Evolutionary conservation across 257 asterid species (phyloP).

Genomic region (Solanum clarkiae): DNA sequence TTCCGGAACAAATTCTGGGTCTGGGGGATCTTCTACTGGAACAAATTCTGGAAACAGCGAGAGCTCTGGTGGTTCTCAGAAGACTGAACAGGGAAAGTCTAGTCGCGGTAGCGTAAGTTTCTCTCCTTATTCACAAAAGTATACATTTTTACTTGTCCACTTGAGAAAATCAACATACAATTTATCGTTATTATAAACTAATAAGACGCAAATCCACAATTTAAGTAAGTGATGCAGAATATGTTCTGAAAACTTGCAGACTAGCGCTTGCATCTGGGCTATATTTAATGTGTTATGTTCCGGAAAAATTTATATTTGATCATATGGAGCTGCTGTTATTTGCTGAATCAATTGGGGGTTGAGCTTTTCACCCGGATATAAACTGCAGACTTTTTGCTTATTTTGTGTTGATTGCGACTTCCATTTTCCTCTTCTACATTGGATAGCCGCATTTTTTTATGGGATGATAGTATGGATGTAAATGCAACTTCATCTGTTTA

Average conservation of each 20-base stretch:
- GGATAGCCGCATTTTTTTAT: not conserved
- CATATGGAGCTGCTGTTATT: not conserved
- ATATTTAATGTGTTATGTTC: not conserved
- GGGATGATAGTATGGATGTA: no score
- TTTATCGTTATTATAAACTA: no score
- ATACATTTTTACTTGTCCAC: not conserved
- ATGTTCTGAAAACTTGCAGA: not conserved
- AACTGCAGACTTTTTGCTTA: not conserved
- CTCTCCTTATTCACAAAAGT: not conserved
- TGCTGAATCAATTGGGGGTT: not conserved
- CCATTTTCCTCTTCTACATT: not conserved
- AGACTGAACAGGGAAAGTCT: slow-evolving; percentile 48
- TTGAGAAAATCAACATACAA: not conserved
- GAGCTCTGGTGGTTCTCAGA: slow-evolving; percentile 37
- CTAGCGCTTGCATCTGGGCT: not conserved
- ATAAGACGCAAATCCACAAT: not conserved
- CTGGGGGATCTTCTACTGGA: slow-evolving; percentile 27
- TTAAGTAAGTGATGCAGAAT: not conserved
- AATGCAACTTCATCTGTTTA: not conserved
- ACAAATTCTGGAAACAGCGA: slow-evolving; percentile 30
- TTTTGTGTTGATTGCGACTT: not conserved
- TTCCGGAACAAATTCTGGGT: slow-evolving; percentile 16
- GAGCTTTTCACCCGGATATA: not conserved
- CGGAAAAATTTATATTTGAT: not conserved
- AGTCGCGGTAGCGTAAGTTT: slow-evolving; percentile 60